Evolutionary conservation across 2,329 filamentous ascomycete species (phyloP).

Genomic region (Whalleya microplaca): DNA sequence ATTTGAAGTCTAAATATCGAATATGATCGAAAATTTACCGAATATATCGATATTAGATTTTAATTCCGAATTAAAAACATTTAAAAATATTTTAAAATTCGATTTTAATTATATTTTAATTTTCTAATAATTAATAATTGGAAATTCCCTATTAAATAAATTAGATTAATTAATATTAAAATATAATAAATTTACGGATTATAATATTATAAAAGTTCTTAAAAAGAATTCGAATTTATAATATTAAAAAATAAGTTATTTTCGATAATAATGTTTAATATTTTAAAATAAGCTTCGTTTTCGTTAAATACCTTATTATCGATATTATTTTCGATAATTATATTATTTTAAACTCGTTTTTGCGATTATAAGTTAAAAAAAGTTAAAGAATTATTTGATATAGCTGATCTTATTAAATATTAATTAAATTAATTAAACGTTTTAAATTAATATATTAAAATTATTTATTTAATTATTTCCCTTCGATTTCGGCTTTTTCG

Average conservation of each 20-base stretch:
- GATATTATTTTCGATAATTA: neutral
- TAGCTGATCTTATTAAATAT: neutral
- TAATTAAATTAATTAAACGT: neutral
- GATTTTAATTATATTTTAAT: neutral
- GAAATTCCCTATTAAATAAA: neutral
- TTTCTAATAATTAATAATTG: neutral
- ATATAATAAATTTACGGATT: neutral
- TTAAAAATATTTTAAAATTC: neutral
- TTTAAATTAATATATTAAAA: constrained; percentile 1
- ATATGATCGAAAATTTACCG: too few relatives aligned
- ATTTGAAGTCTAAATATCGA: neutral
- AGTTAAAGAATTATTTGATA: neutral
- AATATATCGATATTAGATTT: too few relatives aligned
- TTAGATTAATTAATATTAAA: neutral
- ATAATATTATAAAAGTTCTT: neutral
- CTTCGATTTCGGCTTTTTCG: neutral
- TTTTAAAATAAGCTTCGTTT: neutral
- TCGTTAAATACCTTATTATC: neutral
- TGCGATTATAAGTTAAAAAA: neutral
- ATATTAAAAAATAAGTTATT: neutral
- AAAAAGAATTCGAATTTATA: neutral
- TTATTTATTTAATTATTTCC: neutral
- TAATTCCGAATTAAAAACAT: neutral
- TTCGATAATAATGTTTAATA: neutral
- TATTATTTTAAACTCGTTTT: neutral